Percentiles rank a stretch among this genome's conserved stretches.
Evolutionary conservation across 176 grass and related monocot species (phyloP).

Genomic region (Puya raimondii): DNA sequence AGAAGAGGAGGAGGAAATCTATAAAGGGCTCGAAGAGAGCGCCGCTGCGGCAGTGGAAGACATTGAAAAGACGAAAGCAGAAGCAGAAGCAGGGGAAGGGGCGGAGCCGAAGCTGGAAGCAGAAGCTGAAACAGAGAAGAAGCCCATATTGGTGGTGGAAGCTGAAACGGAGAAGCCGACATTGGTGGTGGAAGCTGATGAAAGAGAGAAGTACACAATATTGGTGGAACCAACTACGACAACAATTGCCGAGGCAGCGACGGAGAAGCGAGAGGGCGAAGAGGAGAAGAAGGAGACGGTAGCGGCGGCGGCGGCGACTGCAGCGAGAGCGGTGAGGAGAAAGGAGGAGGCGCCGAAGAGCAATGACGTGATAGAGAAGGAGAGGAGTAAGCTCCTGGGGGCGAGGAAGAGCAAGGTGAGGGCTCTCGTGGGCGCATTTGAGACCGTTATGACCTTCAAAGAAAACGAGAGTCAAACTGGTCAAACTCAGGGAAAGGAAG

Average conservation of each 20-base stretch:
- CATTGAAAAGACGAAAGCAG: background rate
- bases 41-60: background rate
- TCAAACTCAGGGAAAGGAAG: background rate
- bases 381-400: conserved; percentile 60
- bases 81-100: conserved; percentile 9
- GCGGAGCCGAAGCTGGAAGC: background rate
- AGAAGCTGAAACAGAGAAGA: background rate
- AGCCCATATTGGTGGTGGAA: background rate
- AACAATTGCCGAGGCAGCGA: conserved; percentile 13
- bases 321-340: conserved; percentile 13
- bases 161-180: background rate
- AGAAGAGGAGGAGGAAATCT: background rate
- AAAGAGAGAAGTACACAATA: background rate
- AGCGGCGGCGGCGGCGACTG: background rate
- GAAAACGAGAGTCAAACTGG: conserved; percentile 9
- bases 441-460: conserved; percentile 53
- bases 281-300: conserved; percentile 9
- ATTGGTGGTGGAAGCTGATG: background rate
- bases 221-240: background rate
- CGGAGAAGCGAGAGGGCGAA: conserved; percentile 7
- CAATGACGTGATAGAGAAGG: conserved; percentile 57
- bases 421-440: conserved; percentile 74
- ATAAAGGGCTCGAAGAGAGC: conserved; percentile 8
- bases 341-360: conserved; percentile 42
- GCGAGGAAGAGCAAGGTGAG: conserved; percentile 76